Base-by-base conservation (phyloP, 768 basidiomycete genomes). In the Pleurotus citrinopileatus region DNA sequence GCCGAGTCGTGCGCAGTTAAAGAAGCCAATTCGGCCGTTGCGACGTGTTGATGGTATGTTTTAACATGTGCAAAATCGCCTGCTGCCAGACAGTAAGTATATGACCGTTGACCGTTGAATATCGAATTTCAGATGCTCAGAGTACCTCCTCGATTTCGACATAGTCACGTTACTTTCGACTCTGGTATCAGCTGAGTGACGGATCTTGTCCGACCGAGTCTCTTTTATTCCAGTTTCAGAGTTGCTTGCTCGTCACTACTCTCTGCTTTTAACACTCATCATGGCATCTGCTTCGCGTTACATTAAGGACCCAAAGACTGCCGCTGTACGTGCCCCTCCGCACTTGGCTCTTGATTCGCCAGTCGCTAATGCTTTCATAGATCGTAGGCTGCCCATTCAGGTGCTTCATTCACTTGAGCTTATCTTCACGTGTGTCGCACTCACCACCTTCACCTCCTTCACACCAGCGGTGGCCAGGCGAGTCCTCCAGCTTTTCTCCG, bases 321-420 rank as follows among this genome's bases (percentile, higher is more conserved):
- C 83, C 34, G 90, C 89, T 46, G 93, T 94, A 66, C 69, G 91
- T 80, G 8, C 10, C 2, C 38, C 38, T 19, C 38, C 7, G 7
- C 38, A 27, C 28, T 42, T 25, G 13, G 45, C 19, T 36, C 27
- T 29, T 20, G 55, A 25, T 40, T 20, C 23, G 36, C 17, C 20
- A 62, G 50, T 63, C 55, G 56, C 26, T 52, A 32, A 32, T 44
- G 32, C 36, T 38, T 44, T 52, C 55, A 27, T 57, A 94, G 88
- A 90, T 98, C 62, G 86, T 98, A 25, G 94, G 92, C 23, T 97
- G 94, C 73, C 95, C 95, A 13, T 97, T 97, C 80, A 93, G 90
- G 94, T 92, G 63, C 67, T 83, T 73, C 38, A 19, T n/a, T 40
- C 59, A 32, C 42, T 54, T 52, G 56, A 15, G 4, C 47, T 45